Evolutionary conservation across 1,284 basidiomycete genomes (phyloP), one percentile per base, ranked within the genome.

Genomic region (Lentinula novae-zelandiae): DNA sequence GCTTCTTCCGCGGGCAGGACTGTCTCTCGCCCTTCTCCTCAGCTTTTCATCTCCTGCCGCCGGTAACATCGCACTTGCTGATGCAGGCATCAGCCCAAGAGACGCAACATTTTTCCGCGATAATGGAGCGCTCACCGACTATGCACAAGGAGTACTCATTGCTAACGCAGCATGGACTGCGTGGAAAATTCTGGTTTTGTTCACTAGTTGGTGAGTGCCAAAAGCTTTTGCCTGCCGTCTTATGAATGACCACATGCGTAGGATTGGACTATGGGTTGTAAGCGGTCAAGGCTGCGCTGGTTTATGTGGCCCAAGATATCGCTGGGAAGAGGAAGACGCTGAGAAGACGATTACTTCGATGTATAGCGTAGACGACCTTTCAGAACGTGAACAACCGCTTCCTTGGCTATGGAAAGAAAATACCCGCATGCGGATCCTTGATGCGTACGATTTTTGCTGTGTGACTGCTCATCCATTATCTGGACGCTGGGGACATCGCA

Each of bases 371-470:
- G 78, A 82, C 55, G 73, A 78, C 7, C 74, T 75, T 8, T 79
- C 78, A 3, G 82, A 82, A 22, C 63, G 71, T 27, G 79, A 83
- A 33, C 53, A 52, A 27, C 62, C 59, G 3, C 77, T 90, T 46
- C 81, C 85, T 2, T 94, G 92, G 92, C 77, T 75, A 57, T 94
- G 92, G 92, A 80, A 83, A 55, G 83, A 88, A 57, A 78, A 81
- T 63, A 89, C 90, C 0, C 78, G 85, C n/a, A 70, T 82, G 62
- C 81, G 92, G 48, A 78, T 94, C 42, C 85, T 87, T 67, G 89
- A 91, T 61, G 88, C 89, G 1, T 93, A 85, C 68, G 89, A 93
- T 64, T 86, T 93, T 65, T 94, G 92, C 69, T 75, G 91, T 42
- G 58, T 58, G 40, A 84, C 82, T 13, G 75, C 78, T 46, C 78